Evolutionary conservation across 2,329 filamentous ascomycete genomes (phyloP).

Genomic region (Neofusicoccum umdonicola): DNA sequence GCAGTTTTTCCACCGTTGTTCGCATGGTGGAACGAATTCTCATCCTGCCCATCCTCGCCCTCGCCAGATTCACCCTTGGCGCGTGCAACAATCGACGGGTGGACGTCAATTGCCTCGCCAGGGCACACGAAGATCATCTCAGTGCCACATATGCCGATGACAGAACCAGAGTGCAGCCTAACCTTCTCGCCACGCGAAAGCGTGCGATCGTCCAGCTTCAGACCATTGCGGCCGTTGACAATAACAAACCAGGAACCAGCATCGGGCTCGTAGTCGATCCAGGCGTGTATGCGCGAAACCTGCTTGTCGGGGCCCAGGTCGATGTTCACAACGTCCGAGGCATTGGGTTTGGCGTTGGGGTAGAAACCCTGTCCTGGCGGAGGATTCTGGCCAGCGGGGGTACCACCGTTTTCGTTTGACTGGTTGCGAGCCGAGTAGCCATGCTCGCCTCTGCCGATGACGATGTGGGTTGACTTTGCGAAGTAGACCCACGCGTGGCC

Average conservation of each 20-base stretch:
- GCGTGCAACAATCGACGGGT: conserved; percentile 61
- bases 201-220: conserved; percentile 74
- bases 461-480: conserved; percentile 70
- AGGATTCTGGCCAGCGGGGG: conserved; percentile 20
- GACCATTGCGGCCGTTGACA: conserved; percentile 88
- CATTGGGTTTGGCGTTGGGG: conserved; percentile 23
- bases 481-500: conserved; percentile 84
- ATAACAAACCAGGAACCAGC: conserved; percentile 71
- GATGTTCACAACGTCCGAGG: conserved; percentile 64
- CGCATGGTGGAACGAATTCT: conserved; percentile 6
- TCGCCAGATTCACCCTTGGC: conserved; percentile 42
- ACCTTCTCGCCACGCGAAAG: conserved; percentile 66
- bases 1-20: conserved; percentile 15
- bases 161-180: conserved; percentile 76
- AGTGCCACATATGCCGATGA: conserved; percentile 86
- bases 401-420: conserved; percentile 30
- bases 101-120: conserved; percentile 66
- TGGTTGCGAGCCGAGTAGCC: conserved; percentile 27
- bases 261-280: conserved; percentile 47
- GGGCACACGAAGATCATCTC: conserved; percentile 99
- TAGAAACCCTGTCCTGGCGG: conserved; percentile 24
- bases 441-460: conserved; percentile 63
- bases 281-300: conserved; percentile 50
- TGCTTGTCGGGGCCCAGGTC: conserved; percentile 64
- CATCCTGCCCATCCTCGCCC: conserved; percentile 27